Conservation (phyloP, 208 protist species). For the Trypanosoma grayi region DNA sequence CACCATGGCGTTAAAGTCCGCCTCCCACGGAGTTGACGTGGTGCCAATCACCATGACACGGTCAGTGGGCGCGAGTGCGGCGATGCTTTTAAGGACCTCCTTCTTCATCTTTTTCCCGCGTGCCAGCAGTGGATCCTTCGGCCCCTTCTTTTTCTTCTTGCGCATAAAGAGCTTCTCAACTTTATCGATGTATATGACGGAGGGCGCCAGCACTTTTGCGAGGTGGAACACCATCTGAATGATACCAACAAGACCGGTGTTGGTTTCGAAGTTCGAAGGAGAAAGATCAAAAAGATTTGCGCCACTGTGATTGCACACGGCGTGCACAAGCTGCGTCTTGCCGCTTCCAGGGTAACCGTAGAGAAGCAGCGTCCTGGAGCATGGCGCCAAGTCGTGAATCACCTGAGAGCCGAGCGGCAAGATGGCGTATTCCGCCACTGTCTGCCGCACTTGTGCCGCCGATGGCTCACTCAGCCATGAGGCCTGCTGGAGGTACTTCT, state of each 20-base stretch:
- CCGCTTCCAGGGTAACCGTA: conserved; percentile 87
- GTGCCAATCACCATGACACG: conserved; percentile 90
- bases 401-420: conserved; percentile 90
- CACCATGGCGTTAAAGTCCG: conserved; percentile 53
- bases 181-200: conserved; percentile 93
- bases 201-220: conserved; percentile 83
- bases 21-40: conserved; percentile 68
- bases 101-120: conserved; percentile 92
- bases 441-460: conserved; percentile 72
- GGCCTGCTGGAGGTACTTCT: conserved; percentile 49
- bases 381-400: conserved; percentile 84
- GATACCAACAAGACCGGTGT: conserved; percentile 69
- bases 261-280: conserved; percentile 71
- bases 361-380: conserved; percentile 65
- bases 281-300: conserved; percentile 93
- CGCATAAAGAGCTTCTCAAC: conserved; percentile 86
- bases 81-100: conserved; percentile 77
- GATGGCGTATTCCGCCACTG: conserved; percentile 77
- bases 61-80: conserved; percentile 76
- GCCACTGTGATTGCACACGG: conserved; percentile 82
- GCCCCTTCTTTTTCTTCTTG: conserved; percentile 64
- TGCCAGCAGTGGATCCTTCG: conserved; percentile 44
- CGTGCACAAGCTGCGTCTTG: conserved; percentile 89
- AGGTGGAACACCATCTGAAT: conserved; percentile 91
- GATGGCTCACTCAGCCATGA: conserved; percentile 76